Evolutionary conservation across 2,329 filamentous ascomycete genomes (phyloP).

Genomic region (Calonectria pauciramosa): DNA sequence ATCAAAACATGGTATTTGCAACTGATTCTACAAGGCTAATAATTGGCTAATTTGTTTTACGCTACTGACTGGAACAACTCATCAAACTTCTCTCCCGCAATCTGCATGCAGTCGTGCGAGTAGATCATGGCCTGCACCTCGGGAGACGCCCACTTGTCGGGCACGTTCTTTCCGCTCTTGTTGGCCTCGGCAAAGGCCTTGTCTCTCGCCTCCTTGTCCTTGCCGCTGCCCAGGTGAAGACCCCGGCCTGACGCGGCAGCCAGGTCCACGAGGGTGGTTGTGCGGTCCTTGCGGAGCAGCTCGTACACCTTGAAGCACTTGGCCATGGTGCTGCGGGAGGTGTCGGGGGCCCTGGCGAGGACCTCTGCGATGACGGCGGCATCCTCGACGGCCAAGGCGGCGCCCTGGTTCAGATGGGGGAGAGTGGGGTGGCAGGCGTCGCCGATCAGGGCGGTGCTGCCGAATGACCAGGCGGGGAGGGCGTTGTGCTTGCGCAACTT

Average conservation of each 20-base stretch:
- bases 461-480: slow-evolving; percentile 70
- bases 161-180: slow-evolving; percentile 63
- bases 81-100: slow-evolving; percentile 66
- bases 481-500: slow-evolving; percentile 70
- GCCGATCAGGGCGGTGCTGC: slow-evolving; percentile 69
- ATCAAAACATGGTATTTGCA: neutral
- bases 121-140: slow-evolving; percentile 77
- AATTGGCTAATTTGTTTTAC: neutral
- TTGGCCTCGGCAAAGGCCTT: slow-evolving; percentile 65
- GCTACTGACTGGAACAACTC: slow-evolving; percentile 52
- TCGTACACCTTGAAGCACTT: slow-evolving; percentile 69
- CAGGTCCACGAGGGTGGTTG: slow-evolving; percentile 65
- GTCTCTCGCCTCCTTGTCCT: slow-evolving; percentile 70
- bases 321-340: slow-evolving; percentile 56
- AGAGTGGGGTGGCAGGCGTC: slow-evolving; percentile 78
- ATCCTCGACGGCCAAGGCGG: slow-evolving; percentile 77
- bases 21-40: neutral
- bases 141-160: slow-evolving; percentile 78
- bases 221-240: slow-evolving; percentile 69
- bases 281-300: slow-evolving; percentile 68
- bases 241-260: slow-evolving; percentile 65
- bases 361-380: slow-evolving; percentile 71
- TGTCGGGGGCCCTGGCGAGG: slow-evolving; percentile 56
- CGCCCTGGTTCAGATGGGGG: slow-evolving; percentile 76
- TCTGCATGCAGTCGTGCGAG: slow-evolving; percentile 70